Evolutionary conservation across 2,329 filamentous ascomycete species (phyloP).

Genomic region (Cladorrhinum sp.): DNA sequence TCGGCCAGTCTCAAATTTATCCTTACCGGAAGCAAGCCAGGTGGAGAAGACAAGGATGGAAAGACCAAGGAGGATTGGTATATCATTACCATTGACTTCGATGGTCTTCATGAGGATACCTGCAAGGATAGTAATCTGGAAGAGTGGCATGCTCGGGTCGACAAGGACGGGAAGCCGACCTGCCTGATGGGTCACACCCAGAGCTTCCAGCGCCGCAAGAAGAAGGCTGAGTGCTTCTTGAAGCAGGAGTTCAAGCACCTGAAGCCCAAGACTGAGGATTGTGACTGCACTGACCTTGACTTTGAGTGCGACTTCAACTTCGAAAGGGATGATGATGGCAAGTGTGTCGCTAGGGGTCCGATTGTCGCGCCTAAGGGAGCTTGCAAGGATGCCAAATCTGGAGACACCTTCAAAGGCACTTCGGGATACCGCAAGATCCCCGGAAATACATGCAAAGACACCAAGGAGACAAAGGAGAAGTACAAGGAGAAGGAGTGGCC

Average conservation of each 20-base stretch:
- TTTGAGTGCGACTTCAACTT: constrained; percentile 99
- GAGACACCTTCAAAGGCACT: constrained; percentile 75
- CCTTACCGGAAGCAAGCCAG: constrained; percentile 55
- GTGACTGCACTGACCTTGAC: constrained; percentile 77
- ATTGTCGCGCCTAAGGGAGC: constrained; percentile 66
- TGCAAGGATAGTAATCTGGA: constrained; percentile 80
- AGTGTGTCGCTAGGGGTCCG: constrained; percentile 63
- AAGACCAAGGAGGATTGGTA: constrained; percentile 49
- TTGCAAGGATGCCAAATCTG: constrained; percentile 63
- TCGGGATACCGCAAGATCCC: constrained; percentile 93
- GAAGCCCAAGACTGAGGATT: constrained; percentile 65
- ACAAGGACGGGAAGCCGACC: constrained; percentile 74
- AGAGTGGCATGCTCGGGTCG: constrained; percentile 79
- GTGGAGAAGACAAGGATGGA: background rate
- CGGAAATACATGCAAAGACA: constrained; percentile 67
- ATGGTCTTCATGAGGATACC: constrained; percentile 72
- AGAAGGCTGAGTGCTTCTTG: constrained; percentile 84
- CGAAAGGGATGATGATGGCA: constrained; percentile 59
- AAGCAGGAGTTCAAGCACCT: constrained; percentile 81
- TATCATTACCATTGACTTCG: constrained; percentile 79
- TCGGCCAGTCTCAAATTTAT: constrained; percentile 92
- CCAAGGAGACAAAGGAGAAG: constrained; percentile 58
- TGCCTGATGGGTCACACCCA: constrained; percentile 98
- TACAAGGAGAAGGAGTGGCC: constrained; percentile 71
- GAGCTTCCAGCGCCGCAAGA: constrained; percentile 79